Evolutionary conservation across 148 eudicot genomes (phyloP).

Genomic region (Vaccinium corymbosum): DNA sequence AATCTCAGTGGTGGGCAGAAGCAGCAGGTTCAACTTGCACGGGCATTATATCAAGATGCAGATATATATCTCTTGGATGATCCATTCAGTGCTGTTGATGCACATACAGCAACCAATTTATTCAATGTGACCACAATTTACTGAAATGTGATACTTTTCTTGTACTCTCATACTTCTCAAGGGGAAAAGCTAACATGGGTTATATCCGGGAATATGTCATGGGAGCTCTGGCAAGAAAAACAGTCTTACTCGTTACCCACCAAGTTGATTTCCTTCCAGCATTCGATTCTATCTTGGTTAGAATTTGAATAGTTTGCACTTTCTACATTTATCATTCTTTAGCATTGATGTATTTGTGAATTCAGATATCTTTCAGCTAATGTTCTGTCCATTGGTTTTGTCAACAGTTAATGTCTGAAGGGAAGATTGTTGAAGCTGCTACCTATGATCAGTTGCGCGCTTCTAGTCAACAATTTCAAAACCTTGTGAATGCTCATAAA

Average conservation of each 20-base stretch:
- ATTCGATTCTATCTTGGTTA: constrained; percentile 51
- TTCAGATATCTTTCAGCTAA: background rate
- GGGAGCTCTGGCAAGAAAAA: constrained; percentile 53
- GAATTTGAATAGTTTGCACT: background rate
- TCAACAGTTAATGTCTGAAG: constrained; percentile 43
- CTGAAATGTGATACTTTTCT: background rate
- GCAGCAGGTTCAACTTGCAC: constrained; percentile 54
- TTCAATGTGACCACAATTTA: constrained; percentile 37
- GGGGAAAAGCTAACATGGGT: background rate
- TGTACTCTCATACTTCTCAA: background rate
- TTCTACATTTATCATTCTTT: background rate
- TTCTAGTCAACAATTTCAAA: constrained; percentile 30
- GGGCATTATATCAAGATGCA: constrained; percentile 55
- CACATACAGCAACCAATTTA: constrained; percentile 57
- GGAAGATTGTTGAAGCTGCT: constrained; percentile 40
- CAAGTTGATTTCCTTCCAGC: constrained; percentile 68
- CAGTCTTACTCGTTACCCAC: constrained; percentile 62
- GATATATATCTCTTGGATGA: constrained; percentile 64
- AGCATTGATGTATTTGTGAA: background rate
- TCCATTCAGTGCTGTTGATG: constrained; percentile 83
- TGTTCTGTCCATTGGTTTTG: background rate
- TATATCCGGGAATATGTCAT: constrained; percentile 52
- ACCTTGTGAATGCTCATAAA: constrained; percentile 41
- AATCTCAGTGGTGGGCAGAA: constrained; percentile 67
- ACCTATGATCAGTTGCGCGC: constrained; percentile 35